Evolutionary conservation across 345 rosid genomes (phyloP), one percentile per base, ranked within the genome.

Genomic region (thale cress (Arabidopsis thaliana)): DNA sequence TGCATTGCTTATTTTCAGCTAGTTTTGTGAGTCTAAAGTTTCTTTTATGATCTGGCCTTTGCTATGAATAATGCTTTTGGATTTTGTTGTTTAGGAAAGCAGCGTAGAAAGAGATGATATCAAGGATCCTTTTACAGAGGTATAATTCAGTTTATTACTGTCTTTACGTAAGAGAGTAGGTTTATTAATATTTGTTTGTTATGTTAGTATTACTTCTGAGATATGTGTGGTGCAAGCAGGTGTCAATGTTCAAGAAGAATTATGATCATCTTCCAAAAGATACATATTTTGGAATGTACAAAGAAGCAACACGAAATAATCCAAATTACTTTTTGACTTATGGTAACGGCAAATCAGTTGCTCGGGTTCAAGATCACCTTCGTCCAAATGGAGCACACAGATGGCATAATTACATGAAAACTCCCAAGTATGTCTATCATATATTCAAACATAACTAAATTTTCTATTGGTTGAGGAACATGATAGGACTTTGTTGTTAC

Each of bases 381-480:
- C 91, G 98, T 50, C 97, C 99, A 68, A 95, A 95, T 82, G 99
- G 99, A 73, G 96, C 99, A 42, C 99, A 92, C 76, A 91, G 99
- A 84, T 92, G 98, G 98, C 98, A 93, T 82, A 92, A 95, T 74
- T 92, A 93, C 75, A 90, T 87, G 96, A 90, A 92, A 80, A 81
- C 85, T 44, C 99, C 97, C 76, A 85, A 85, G 98, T 92, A 85
- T 65, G 85, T 75, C 5, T 33, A 60, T 59, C 9, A 4, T 56
- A 53, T 56, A 44, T 37, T 25, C 4, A 33, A 5, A 7, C 32
- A 65, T 38, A 46, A 22, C 59, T 46, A 25, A 8, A 40, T 7
- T n/a, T 66, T 23, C 2, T 72, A 59, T 59, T 41, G n/a, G 41
- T 36, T 40, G 32, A 50, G 38, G 24, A 71, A 71, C 30, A 30